Conservation (phyloP, 345 rosid genomes). For the Lenwebbia sp. region DNA sequence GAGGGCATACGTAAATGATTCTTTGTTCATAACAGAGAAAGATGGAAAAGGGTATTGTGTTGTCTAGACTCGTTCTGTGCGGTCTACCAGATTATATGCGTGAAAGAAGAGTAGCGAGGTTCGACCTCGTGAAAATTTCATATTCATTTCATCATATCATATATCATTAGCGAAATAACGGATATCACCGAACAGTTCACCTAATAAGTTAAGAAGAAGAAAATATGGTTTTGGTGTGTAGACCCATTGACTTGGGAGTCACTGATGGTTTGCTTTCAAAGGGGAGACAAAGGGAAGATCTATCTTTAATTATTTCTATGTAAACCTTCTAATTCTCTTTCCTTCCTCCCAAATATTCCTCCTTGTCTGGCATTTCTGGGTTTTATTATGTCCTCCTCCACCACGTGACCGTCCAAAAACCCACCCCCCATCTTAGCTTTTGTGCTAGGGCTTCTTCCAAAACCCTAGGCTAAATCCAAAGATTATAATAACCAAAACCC, state of each 20-base stretch:
- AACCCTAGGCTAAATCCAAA: constrained; percentile 33
- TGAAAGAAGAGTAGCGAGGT: neutral
- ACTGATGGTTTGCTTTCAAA: constrained; percentile 37
- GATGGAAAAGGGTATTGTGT: neutral
- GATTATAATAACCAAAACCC: neutral
- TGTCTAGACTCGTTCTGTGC: neutral
- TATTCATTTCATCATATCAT: neutral
- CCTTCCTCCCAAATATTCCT: constrained; percentile 57
- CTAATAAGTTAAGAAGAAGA: too few relatives aligned
- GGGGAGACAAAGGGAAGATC: constrained; percentile 29
- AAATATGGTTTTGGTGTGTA: neutral
- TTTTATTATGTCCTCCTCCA: constrained; percentile 24
- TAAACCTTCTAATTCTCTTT: constrained; percentile 43
- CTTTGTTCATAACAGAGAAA: neutral
- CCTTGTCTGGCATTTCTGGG: constrained; percentile 14
- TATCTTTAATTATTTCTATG: constrained; percentile 6
- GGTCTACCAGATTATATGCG: neutral
- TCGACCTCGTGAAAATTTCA: neutral
- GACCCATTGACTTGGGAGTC: constrained; percentile 30
- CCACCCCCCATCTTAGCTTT: neutral
- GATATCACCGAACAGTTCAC: neutral
- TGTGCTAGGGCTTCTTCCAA: constrained; percentile 11
- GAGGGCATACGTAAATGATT: neutral
- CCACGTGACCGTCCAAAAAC: constrained; percentile 22
- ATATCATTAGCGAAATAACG: neutral